Base-by-base conservation (phyloP, 2,329 filamentous ascomycete genomes). In the Fusarium robinianum region DNA sequence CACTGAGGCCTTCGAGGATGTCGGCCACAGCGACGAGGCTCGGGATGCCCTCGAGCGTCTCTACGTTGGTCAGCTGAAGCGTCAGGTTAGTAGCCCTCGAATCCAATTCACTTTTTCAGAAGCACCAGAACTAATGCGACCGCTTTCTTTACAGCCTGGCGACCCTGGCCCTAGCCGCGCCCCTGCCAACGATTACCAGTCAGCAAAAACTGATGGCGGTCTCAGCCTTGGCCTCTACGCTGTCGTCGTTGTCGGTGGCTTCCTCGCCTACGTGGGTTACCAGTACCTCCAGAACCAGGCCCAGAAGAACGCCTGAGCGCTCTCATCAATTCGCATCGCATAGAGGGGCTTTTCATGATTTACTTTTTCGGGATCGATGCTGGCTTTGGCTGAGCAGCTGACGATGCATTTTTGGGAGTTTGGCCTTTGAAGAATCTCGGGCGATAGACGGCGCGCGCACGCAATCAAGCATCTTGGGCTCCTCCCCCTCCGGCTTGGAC, bases 1-100 rank as follows among this genome's bases (percentile, higher is more conserved):
- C 64, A 96, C 92, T 63, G 94, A 97, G 76, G 92, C 94, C 51
- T 99, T 99, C 69, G 94, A 99, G 78, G 94, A 99, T 73, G 94
- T 99, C 65, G 94, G 94, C 67, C 94, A 99, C 86, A 95, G 88
- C 64, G 94, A 99, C 72, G 94, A 99, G 79, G 94, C 94, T 59
- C 87, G 94, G 59, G 92, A 97, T 77, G 92, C 95, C 59, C 84
- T 99, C 45, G 84, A 87, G 21, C 81, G 83, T 64, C 76, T 95
- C 56, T 72, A 84, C 38, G 79, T 94, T 58, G 91, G 89, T 56
- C 78, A 67, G 24, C 72, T 96, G 69, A 95, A 95, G 84, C 82
- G 89, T 70, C 69, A 81, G 78, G 89, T 95, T 80, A 64, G 83
- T 44, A 34, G 22, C 12, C 18, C 31, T 39, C 26, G 16, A 16